phyloP scores from a whole-genome alignment of 2,329 filamentous ascomycete species.

The Diplocarpon rosae region DNA sequence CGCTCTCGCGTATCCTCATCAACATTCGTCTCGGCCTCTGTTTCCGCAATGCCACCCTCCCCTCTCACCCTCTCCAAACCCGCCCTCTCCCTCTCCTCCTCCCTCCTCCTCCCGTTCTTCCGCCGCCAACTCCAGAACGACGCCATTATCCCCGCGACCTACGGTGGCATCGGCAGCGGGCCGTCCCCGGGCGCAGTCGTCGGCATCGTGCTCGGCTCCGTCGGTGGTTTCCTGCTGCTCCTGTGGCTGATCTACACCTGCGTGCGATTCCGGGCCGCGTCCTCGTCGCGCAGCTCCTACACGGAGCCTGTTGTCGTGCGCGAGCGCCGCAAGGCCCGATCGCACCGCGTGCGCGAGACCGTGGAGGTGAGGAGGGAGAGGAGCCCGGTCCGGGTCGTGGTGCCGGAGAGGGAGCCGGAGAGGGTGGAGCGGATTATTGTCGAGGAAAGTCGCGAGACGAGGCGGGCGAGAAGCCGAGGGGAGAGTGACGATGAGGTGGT shows the following conservation, averaged over 20 bases:
- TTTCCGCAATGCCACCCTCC: constrained; percentile 16
- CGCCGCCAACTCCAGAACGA: constrained; percentile 4
- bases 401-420: not conserved
- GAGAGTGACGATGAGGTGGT: constrained; percentile 26
- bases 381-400: constrained; percentile 8
- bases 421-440: constrained; percentile 24
- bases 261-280: constrained; percentile 12
- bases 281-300: constrained; percentile 6
- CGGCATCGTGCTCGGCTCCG: constrained; percentile 46
- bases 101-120: constrained; percentile 2
- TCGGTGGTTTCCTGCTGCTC: constrained; percentile 41
- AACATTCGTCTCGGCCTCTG: not conserved
- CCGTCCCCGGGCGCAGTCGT: constrained; percentile 45
- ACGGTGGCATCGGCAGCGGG: constrained; percentile 40
- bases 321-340: constrained; percentile 12
- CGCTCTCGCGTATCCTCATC: not conserved
- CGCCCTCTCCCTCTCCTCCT: not conserved
- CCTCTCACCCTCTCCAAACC: not conserved
- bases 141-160: constrained; percentile 47
- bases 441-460: constrained; percentile 21
- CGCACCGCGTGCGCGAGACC: constrained; percentile 18
- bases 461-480: constrained; percentile 13
- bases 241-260: constrained; percentile 38
- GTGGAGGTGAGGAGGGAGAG: constrained; percentile 21
- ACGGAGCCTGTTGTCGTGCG: constrained; percentile 16